phyloP scores from a whole-genome alignment of 441 rosid species.

The Syzygium malaccense region DNA sequence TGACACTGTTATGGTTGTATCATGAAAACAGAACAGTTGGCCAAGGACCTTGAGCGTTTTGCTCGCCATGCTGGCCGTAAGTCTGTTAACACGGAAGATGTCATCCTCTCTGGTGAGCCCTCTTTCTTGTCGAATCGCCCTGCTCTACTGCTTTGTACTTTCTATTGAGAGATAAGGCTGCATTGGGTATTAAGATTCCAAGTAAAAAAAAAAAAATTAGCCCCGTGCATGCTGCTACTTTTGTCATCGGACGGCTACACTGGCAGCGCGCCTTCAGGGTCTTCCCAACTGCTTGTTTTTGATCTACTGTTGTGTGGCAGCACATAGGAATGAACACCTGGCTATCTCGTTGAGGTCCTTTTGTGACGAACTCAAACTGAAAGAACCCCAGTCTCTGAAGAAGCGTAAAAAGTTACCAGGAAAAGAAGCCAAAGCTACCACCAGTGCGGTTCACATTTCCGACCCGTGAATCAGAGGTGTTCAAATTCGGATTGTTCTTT shows the following conservation, averaged over 20 bases:
- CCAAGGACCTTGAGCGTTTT: constrained; percentile 75
- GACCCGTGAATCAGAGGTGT: constrained; percentile 20
- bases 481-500: neutral
- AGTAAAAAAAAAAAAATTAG: neutral
- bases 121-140: neutral
- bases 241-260: neutral
- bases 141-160: neutral
- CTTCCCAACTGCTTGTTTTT: neutral
- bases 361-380: constrained; percentile 51
- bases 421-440: constrained; percentile 37
- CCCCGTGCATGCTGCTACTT: neutral
- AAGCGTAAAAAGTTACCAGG: constrained; percentile 57
- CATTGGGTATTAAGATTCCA: neutral
- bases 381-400: constrained; percentile 65
- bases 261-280: neutral
- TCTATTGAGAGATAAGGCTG: neutral
- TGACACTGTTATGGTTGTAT: neutral
- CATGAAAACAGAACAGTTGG: constrained; percentile 51
- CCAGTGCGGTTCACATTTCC: constrained; percentile 18
- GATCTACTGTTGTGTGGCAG: constrained; percentile 30
- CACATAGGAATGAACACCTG: constrained; percentile 66
- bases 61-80: constrained; percentile 92
- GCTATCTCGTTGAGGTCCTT: constrained; percentile 49
- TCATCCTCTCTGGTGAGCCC: constrained; percentile 60
- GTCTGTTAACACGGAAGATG: constrained; percentile 75